These are phyloP conservation scores for Cyclotella sp. DNA, from an alignment of 108 stramenopile species.

Conservation along the genomic window DNA sequence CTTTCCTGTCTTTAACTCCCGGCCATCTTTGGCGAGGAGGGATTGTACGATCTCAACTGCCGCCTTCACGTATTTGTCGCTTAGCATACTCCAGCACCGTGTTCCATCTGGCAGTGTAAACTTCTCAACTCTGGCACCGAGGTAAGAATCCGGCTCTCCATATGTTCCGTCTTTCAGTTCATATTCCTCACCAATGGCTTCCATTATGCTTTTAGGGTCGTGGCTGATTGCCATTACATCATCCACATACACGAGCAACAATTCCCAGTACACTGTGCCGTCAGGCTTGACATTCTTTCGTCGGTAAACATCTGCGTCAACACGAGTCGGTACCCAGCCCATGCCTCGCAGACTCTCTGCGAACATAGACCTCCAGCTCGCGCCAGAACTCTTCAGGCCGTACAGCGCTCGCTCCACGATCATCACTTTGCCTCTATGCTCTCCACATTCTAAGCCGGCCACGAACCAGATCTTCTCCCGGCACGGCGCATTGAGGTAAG, in stretches of 20 bases:
- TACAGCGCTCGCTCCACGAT: conserved; percentile 48
- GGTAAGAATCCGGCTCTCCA: conserved; percentile 7
- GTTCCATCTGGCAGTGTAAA: conserved; percentile 1
- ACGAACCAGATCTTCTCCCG: conserved; percentile 39
- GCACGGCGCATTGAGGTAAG: conserved; percentile 53
- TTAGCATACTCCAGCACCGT: conserved; percentile 7
- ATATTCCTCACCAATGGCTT: conserved; percentile 7
- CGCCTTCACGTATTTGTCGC: conserved; percentile 25
- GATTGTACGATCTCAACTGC: conserved; percentile 12
- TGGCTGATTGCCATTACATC: conserved; percentile 6
- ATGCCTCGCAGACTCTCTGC: conserved; percentile 16
- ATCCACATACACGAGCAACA: conserved; percentile 22
- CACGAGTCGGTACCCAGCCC: conserved; percentile 16
- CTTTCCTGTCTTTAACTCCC: conserved; percentile 12
- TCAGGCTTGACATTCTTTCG: not conserved
- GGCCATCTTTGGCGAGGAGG: conserved; percentile 33
- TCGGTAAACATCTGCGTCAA: conserved; percentile 48
- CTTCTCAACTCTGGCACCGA: conserved; percentile 35
- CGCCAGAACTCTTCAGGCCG: conserved; percentile 46
- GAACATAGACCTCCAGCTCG: conserved; percentile 33
- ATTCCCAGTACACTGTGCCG: conserved; percentile 32
- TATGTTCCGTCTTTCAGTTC: not conserved
- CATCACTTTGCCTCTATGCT: conserved; percentile 15
- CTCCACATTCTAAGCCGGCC: conserved; percentile 46
- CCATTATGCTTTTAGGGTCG: conserved; percentile 4